phyloP scores from a whole-genome alignment of 2,329 filamentous ascomycete species.

The Pseudocercospora fuligena region DNA sequence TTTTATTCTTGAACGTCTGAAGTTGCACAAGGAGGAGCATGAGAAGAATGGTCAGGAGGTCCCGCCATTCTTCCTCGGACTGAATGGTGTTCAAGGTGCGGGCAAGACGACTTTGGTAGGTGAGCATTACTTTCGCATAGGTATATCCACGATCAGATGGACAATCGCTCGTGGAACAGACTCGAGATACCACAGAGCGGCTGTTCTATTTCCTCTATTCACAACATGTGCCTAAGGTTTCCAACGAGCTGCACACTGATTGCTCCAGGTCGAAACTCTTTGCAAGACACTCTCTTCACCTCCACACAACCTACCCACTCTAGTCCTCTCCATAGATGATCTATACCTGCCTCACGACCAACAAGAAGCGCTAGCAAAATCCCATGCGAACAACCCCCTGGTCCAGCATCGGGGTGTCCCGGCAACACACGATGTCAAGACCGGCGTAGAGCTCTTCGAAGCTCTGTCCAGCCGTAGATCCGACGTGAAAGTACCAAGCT shows the following conservation, averaged over 20 bases:
- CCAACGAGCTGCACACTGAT: slow-evolving; percentile 4
- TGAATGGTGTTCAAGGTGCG: slow-evolving; percentile 90
- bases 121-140: slow-evolving; percentile 7
- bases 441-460: slow-evolving; percentile 67
- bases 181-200: background rate
- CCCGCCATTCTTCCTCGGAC: slow-evolving; percentile 79
- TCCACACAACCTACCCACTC: slow-evolving; percentile 64
- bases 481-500: slow-evolving; percentile 68
- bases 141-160: background rate
- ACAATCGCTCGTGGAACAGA: background rate
- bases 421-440: slow-evolving; percentile 76
- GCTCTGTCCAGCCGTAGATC: slow-evolving; percentile 58
- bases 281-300: slow-evolving; percentile 62
- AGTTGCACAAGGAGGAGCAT: slow-evolving; percentile 53
- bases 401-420: slow-evolving; percentile 84
- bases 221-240: background rate
- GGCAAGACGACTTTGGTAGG: slow-evolving; percentile 86
- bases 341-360: slow-evolving; percentile 78
- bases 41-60: slow-evolving; percentile 42
- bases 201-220: background rate
- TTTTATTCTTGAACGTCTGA: slow-evolving; percentile 70
- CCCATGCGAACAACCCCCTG: slow-evolving; percentile 73
- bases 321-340: slow-evolving; percentile 85
- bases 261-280: slow-evolving; percentile 63
- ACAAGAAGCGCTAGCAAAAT: slow-evolving; percentile 67